Base-by-base conservation (phyloP, 768 basidiomycete species). In the Mrakia blollopis region DNA sequence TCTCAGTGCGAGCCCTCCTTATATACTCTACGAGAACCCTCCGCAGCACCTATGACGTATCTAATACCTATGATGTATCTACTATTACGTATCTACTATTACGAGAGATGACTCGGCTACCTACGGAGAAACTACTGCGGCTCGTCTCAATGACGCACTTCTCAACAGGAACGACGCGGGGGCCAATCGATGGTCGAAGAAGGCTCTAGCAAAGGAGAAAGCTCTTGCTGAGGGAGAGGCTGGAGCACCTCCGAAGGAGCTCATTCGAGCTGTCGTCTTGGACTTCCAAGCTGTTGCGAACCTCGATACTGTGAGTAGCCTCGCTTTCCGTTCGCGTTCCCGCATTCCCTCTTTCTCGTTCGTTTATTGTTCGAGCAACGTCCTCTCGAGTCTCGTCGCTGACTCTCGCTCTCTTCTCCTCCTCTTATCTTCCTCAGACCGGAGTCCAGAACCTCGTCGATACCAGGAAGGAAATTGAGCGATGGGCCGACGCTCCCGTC, bases 101-200 rank as follows among this genome's bases (percentile, higher is more conserved):
- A n/a, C n/a, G n/a, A n/a, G n/a, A n/a, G n/a, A n/a, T n/a, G n/a
- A n/a, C n/a, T n/a, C n/a, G n/a, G n/a, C n/a, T n/a, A n/a, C n/a
- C n/a, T n/a, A n/a, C n/a, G n/a, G n/a, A n/a, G n/a, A n/a, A n/a
- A n/a, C n/a, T n/a, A n/a, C n/a, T n/a, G n/a, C n/a, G n/a, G n/a
- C n/a, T n/a, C n/a, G n/a, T n/a, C n/a, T n/a, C n/a, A n/a, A n/a
- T n/a, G n/a, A n/a, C n/a, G n/a, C n/a, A n/a, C n/a, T n/a, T n/a
- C n/a, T n/a, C n/a, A n/a, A n/a, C n/a, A n/a, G n/a, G n/a, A n/a
- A 99, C 82, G 94, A 97, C 80, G 90, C 92, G 14, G 92, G 93
- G 37, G 91, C 92, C 28, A 72, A 37, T 25, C 68, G 75, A 60
- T 76, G 75, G 75, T 8, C 80, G 83, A 70, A 85, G 86, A 25